A percentile compares a stretch with the other conserved stretches of the same genome.
These are phyloP conservation scores for Neocucurbitaria cava DNA, from an alignment of 2,329 filamentous ascomycete genomes.

Conservation along the genomic window DNA sequence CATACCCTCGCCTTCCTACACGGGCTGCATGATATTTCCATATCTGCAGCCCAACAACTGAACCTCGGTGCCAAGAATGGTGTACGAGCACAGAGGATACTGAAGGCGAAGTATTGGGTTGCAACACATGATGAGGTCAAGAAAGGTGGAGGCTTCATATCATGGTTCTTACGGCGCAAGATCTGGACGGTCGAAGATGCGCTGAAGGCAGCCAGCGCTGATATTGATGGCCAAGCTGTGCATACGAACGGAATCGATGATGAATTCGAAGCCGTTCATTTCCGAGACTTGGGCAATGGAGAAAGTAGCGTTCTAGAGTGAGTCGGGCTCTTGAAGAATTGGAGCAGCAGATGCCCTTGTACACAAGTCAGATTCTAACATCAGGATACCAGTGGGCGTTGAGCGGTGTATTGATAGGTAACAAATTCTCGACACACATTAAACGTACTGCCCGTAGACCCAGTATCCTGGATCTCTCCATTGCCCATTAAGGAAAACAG, in stretches of 20 bases:
- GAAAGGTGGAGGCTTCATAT: slow-evolving; percentile 63
- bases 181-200: slow-evolving; percentile 56
- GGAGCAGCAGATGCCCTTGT: background rate
- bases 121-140: slow-evolving; percentile 72
- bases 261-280: slow-evolving; percentile 54
- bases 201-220: slow-evolving; percentile 54
- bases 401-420: background rate
- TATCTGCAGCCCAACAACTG: slow-evolving; percentile 60
- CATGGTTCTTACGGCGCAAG: slow-evolving; percentile 55
- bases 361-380: background rate
- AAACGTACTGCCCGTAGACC: slow-evolving; percentile 31
- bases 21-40: slow-evolving; percentile 68
- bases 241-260: slow-evolving; percentile 27
- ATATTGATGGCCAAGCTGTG: slow-evolving; percentile 49
- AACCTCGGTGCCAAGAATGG: slow-evolving; percentile 71
- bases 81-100: slow-evolving; percentile 60
- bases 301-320: slow-evolving; percentile 61
- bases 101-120: slow-evolving; percentile 68
- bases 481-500: slow-evolving; percentile 30
- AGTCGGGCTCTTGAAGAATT: slow-evolving; percentile 1
- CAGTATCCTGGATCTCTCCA: slow-evolving; percentile 32
- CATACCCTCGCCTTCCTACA: slow-evolving; percentile 67
- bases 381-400: background rate
- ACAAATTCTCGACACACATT: background rate
- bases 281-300: slow-evolving; percentile 63